These are phyloP conservation scores for Fusarium sp. DNA, from an alignment of 2,329 filamentous ascomycete genomes.

Conservation along the genomic window DNA sequence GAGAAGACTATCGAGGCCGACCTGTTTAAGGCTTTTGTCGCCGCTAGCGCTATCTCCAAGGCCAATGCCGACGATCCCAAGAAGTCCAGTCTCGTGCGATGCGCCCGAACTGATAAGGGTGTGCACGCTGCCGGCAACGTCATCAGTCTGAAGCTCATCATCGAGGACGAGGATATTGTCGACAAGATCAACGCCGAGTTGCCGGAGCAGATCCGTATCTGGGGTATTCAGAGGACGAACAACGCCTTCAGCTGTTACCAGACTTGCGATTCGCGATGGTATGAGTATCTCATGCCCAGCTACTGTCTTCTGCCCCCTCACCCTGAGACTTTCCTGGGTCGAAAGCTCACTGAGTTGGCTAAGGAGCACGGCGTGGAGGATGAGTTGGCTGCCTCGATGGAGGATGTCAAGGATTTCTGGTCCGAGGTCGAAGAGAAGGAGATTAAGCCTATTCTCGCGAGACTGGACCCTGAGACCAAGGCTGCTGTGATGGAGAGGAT, in stretches of 20 bases:
- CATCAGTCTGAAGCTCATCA: constrained; percentile 93
- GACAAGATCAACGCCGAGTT: constrained; percentile 90
- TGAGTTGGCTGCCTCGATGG: constrained; percentile 74
- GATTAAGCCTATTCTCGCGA: constrained; percentile 75
- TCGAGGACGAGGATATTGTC: constrained; percentile 89
- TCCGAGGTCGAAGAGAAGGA: constrained; percentile 80
- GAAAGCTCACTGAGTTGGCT: constrained; percentile 81
- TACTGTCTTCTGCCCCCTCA: constrained; percentile 94
- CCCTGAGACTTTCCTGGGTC: constrained; percentile 85
- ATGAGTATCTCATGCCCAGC: constrained; percentile 95
- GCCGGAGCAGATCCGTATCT: constrained; percentile 89
- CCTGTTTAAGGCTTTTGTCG: constrained; percentile 90
- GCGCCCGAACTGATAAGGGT: constrained; percentile 96
- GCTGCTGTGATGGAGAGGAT: constrained; percentile 72
- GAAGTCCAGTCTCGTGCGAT: constrained; percentile 93
- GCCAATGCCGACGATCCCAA: constrained; percentile 96
- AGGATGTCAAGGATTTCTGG: constrained; percentile 87
- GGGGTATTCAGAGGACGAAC: constrained; percentile 91
- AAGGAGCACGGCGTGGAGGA: constrained; percentile 79
- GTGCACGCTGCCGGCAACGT: constrained; percentile 97
- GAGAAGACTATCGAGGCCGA: constrained; percentile 97
- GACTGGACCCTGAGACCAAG: constrained; percentile 71
- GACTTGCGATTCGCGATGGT: constrained; percentile 93
- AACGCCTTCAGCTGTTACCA: constrained; percentile 96
- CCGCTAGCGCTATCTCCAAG: constrained; percentile 93